Evolutionary conservation across 192 early-diverging fungal genomes (phyloP), one percentile per base, ranked within the genome.

Genomic region (Ambispora gerdemannii): DNA sequence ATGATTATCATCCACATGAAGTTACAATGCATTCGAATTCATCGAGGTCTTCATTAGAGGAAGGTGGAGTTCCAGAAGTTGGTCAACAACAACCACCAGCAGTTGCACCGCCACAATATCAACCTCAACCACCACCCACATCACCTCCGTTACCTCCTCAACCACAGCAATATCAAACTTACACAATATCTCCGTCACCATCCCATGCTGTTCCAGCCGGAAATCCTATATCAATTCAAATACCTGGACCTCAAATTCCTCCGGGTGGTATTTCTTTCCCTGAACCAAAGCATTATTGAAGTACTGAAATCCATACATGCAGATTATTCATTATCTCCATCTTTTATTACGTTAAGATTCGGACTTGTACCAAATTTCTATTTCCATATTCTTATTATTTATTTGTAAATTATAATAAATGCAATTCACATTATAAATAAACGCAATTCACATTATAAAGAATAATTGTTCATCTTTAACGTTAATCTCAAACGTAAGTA

Each of bases 1-100:
- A 43, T 19, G 24, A 34, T 6, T 24, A n/a, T 8, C 35, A 50
- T 70, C 10, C 6, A 51, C 24, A 52, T 1, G 65, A 60, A 28
- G 28, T 30, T 60, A 70, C 4, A 2, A 60, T 60, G 38, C 51
- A 55, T 31, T 56, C 67, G 36, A 70, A 70, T 60, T 38, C 36
- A n/a, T 31, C 68, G 33, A 31, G 20, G 19, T 70, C 68, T 25
- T 60, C 68, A 4, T 70, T 56, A 1, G 68, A 70, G 25, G 15
- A 24, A 4, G 28, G 20, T 17, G 15, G 1, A 1, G 36, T 11
- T 53, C 19, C 19, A 15, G 50, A 70, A 47, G 47, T 0, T 59
- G 43, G 38, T 34, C 25, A 49, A 24, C 0, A 50, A 19, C 17
- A 25, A 31, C 10, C 15, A 13, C 20, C 31, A 31, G 17, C 20